A percentile compares a stretch with the other conserved stretches of the same genome.
Conservation (phyloP, 1,284 basidiomycete genomes). For the Stereum hirsutum region DNA sequence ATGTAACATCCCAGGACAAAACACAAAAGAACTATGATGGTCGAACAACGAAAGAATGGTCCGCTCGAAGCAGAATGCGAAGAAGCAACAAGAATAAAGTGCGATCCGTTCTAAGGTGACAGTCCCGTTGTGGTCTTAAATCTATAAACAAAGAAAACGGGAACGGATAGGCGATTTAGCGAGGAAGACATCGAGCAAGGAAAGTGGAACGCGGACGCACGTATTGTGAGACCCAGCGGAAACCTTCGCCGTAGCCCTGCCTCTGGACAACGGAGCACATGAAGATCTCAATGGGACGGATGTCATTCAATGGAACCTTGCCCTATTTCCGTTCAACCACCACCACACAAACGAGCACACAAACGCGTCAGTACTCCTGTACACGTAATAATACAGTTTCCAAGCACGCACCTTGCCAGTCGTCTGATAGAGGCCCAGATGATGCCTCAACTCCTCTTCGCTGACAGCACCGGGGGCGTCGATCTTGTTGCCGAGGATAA, state of each 20-base stretch:
- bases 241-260: conserved; percentile 98
- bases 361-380: neutral
- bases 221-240: conserved; percentile 99
- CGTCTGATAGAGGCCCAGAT: conserved; percentile 95
- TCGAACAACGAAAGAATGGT: no score
- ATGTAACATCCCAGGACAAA: no score
- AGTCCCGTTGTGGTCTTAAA: no score
- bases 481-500: conserved; percentile 99
- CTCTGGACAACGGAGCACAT: conserved; percentile 99
- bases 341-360: conserved; percentile 2
- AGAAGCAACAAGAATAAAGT: no score
- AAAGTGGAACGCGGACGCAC: conserved; percentile 29
- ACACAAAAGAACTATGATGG: no score
- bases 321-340: conserved; percentile 43
- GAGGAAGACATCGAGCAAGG: neutral
- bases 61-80: no score
- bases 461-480: conserved; percentile 96
- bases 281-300: conserved; percentile 98
- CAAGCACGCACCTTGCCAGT: conserved; percentile 92
- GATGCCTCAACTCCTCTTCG: conserved; percentile 95
- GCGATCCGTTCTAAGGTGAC: no score
- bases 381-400: neutral
- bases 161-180: conserved; percentile 2
- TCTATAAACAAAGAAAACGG: conserved; percentile 13
- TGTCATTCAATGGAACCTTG: conserved; percentile 94